phyloP scores from a whole-genome alignment of 371 early-diverging fungal species.

The Mortierella sp. region DNA sequence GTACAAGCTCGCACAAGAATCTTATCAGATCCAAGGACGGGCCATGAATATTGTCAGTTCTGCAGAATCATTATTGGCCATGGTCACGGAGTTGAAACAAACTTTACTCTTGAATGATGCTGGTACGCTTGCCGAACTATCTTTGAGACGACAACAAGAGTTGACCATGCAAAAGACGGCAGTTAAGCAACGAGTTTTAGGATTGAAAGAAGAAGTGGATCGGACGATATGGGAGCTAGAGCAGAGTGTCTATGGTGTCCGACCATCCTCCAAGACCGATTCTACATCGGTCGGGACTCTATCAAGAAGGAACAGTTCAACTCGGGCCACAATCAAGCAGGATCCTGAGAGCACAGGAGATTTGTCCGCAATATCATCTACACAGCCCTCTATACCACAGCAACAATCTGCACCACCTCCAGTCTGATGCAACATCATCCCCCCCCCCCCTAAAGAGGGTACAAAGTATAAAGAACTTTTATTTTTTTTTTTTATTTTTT shows the following conservation, averaged over 20 bases:
- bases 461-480: too few species aligned
- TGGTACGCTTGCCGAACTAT: constrained; percentile 63
- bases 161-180: constrained; percentile 45
- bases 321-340: too few species aligned
- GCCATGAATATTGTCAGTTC: constrained; percentile 79
- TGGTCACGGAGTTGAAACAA: constrained; percentile 76
- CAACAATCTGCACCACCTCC: too few species aligned
- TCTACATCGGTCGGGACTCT: too few species aligned
- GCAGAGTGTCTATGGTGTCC: constrained; percentile 21
- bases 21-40: constrained; percentile 74
- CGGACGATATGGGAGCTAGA: constrained; percentile 52
- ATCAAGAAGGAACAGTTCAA: too few species aligned
- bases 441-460: too few species aligned
- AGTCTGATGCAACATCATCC: too few species aligned
- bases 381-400: too few species aligned
- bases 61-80: constrained; percentile 69
- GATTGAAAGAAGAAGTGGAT: constrained; percentile 48
- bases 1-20: constrained; percentile 78
- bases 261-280: neutral
- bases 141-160: constrained; percentile 32
- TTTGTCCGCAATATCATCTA: too few species aligned
- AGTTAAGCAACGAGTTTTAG: constrained; percentile 48
- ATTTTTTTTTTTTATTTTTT: too few species aligned
- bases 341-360: too few species aligned
- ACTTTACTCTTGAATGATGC: constrained; percentile 75